phyloP scores from a whole-genome alignment of 148 eudicot species.

The Arctostaphylos glauca region DNA sequence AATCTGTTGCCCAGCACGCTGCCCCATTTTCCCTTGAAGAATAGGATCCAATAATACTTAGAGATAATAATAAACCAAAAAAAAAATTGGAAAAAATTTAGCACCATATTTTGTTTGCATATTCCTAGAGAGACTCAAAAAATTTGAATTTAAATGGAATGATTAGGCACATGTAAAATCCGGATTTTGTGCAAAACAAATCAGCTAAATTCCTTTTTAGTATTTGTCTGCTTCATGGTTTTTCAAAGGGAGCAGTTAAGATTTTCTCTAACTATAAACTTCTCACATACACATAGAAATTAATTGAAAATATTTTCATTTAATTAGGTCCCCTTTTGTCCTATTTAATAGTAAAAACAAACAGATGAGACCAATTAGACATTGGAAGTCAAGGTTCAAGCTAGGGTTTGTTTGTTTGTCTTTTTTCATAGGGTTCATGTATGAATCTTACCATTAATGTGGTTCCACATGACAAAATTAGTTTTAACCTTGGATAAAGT shows the following conservation, averaged over 20 bases:
- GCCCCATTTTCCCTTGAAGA: not conserved
- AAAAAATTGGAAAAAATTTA: conserved; percentile 18
- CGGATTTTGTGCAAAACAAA: conserved; percentile 43
- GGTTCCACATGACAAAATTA: not conserved
- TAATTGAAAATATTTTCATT: too few species aligned
- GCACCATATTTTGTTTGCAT: conserved; percentile 31
- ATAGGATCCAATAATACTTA: not conserved
- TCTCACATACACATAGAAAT: not conserved
- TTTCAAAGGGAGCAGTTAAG: conserved; percentile 67
- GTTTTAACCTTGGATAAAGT: not conserved
- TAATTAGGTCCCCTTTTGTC: conserved; percentile 6
- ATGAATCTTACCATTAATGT: not conserved
- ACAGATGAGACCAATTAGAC: conserved; percentile 16
- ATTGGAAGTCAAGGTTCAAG: conserved; percentile 27
- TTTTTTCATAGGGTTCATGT: not conserved
- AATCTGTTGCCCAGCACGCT: not conserved
- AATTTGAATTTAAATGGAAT: conserved; percentile 22
- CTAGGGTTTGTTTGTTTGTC: conserved; percentile 26
- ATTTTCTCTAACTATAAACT: conserved; percentile 12
- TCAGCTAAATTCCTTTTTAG: conserved; percentile 22
- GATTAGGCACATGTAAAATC: conserved; percentile 44
- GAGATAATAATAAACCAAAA: not conserved
- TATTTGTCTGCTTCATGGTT: conserved; percentile 48
- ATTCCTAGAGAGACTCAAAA: conserved; percentile 48
- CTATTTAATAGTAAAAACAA: conserved; percentile 16